Conservation (phyloP, 805 yeast genomes). For the Candida palmyrensis region DNA sequence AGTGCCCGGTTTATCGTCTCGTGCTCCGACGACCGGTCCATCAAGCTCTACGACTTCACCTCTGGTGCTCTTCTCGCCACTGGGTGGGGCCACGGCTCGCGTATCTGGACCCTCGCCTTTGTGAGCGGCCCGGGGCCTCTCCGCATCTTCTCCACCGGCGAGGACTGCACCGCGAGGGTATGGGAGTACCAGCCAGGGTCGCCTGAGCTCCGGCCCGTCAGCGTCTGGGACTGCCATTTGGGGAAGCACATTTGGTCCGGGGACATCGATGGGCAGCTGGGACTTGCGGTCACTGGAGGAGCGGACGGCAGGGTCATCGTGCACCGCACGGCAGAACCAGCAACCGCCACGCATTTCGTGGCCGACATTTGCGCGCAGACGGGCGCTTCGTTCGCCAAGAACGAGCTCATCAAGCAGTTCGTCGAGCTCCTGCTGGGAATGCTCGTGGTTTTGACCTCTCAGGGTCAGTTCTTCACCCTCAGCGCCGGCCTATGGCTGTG, state of each 20-base stretch:
- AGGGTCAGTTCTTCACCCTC: conserved; percentile 45
- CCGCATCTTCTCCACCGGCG: conserved; percentile 63
- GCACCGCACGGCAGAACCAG: conserved; percentile 34
- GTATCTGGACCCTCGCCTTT: conserved; percentile 83
- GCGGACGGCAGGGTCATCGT: conserved; percentile 82
- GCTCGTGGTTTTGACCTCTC: conserved; percentile 50
- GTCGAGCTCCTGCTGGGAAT: conserved; percentile 42
- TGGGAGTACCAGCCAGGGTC: conserved; percentile 49
- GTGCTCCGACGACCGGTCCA: conserved; percentile 93
- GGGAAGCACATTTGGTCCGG: conserved; percentile 90
- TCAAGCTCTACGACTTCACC: conserved; percentile 64
- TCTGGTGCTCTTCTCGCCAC: conserved; percentile 58
- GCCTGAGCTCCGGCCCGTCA: conserved; percentile 5
- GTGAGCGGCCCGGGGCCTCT: conserved; percentile 17
- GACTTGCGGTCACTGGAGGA: conserved; percentile 78
- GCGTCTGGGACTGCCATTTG: conserved; percentile 55
- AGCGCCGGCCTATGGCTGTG: conserved; percentile 20
- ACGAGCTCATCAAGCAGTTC: conserved; percentile 61
- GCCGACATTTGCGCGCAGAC: conserved; percentile 25
- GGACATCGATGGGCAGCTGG: conserved; percentile 41
- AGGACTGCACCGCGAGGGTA: conserved; percentile 78
- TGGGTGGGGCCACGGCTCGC: conserved; percentile 96
- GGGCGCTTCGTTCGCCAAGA: conserved; percentile 25
- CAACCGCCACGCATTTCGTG: conserved; percentile 19
- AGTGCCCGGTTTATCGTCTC: conserved; percentile 57